Conservation (phyloP, 208 protist species). For the Plasmodiophora brassicae region DNA sequence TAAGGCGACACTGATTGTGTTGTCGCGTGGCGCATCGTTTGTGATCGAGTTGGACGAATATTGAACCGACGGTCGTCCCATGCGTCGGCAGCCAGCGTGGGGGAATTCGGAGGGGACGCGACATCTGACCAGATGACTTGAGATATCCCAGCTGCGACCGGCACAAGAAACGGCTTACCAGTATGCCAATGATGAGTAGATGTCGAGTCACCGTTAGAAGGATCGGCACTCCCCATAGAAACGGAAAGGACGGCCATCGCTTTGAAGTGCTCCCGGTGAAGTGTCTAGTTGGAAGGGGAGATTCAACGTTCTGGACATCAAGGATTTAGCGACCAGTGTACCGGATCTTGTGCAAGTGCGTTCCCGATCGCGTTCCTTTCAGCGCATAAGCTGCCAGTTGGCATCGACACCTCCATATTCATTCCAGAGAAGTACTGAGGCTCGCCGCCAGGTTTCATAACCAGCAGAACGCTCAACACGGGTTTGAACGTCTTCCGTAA, state of each 20-base stretch:
- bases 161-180: background rate
- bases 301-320: background rate
- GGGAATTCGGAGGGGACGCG: too few relatives aligned
- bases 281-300: background rate
- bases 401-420: constrained; percentile 24
- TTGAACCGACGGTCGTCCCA: background rate
- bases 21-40: background rate
- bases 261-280: background rate
- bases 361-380: constrained; percentile 20
- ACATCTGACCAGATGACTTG: background rate
- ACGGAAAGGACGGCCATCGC: background rate
- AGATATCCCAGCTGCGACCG: background rate
- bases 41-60: background rate
- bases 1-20: background rate
- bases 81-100: background rate
- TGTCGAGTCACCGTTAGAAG: background rate
- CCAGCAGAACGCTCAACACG: background rate
- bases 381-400: constrained; percentile 10
- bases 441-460: background rate
- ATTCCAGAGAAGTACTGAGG: background rate
- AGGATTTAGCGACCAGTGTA: background rate
- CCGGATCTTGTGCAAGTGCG: background rate
- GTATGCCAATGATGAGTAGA: background rate
- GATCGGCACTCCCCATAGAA: background rate
- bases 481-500: background rate